phyloP scores from a whole-genome alignment of 371 early-diverging fungal species.

The Chytridium lagenaria region DNA sequence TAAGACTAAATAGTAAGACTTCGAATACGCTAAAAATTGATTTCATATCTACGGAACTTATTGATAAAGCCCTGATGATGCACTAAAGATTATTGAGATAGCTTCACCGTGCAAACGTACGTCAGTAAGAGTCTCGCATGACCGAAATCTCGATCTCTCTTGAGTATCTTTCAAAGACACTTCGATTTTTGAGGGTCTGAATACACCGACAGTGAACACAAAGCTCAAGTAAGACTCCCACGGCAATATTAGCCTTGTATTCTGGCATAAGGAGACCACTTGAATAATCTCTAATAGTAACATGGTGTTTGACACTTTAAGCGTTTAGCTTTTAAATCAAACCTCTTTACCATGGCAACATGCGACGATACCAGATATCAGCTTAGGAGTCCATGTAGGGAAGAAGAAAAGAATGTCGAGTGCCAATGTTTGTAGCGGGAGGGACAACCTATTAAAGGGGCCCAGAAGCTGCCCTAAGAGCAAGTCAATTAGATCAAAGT shows the following conservation, averaged over 20 bases:
- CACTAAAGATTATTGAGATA: too few species aligned
- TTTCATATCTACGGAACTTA: too few species aligned
- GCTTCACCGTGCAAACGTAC: too few species aligned
- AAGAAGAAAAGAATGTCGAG: constrained; percentile 34
- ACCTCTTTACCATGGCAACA: constrained; percentile 28
- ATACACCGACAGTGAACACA: background rate
- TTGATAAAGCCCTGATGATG: too few species aligned
- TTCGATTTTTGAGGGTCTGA: background rate
- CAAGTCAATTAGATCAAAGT: background rate
- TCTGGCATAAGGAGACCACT: background rate
- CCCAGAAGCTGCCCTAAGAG: constrained; percentile 38
- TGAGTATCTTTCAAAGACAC: too few species aligned
- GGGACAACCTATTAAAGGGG: constrained; percentile 35
- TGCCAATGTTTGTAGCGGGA: constrained; percentile 26
- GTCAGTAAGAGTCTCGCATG: too few species aligned
- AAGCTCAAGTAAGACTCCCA: constrained; percentile 5
- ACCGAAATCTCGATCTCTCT: too few species aligned
- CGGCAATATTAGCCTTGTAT: background rate
- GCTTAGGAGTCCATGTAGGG: constrained; percentile 35
- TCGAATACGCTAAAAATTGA: too few species aligned
- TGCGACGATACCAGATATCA: constrained; percentile 28
- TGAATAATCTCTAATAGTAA: background rate
- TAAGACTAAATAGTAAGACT: too few species aligned
- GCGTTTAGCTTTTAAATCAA: too few species aligned
- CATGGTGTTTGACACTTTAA: too few species aligned